A percentile compares a stretch with the other conserved stretches of the same genome.
These are phyloP conservation scores for Mycocentrospora acerina DNA, from an alignment of 2,329 filamentous ascomycete genomes.

Conservation along the genomic window DNA sequence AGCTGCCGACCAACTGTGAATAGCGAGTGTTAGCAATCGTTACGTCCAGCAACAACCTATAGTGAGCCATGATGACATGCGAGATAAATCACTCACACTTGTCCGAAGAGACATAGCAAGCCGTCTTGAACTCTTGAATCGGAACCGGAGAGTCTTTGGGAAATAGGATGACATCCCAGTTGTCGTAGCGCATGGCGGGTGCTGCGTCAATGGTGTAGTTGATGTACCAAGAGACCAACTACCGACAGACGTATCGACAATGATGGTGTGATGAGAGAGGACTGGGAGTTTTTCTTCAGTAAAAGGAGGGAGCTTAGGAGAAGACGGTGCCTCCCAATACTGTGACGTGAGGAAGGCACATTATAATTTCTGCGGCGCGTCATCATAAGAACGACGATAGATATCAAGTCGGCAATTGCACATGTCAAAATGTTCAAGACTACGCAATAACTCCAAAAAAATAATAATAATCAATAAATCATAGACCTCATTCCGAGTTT, in stretches of 20 bases:
- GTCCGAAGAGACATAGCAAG: slow-evolving; percentile 67
- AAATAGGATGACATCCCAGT: slow-evolving; percentile 86
- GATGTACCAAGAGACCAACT: slow-evolving; percentile 16
- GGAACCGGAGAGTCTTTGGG: slow-evolving; percentile 66
- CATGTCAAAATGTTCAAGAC: no score
- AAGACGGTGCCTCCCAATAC: not conserved
- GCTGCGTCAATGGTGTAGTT: slow-evolving; percentile 14
- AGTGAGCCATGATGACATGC: not conserved
- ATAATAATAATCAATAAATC: no score
- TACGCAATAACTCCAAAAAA: no score
- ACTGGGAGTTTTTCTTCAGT: slow-evolving; percentile 8
- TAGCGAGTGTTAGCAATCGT: no score
- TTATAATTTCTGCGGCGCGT: not conserved
- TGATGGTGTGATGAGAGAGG: slow-evolving; percentile 4
- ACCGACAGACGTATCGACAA: slow-evolving; percentile 11
- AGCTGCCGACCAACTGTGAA: slow-evolving; percentile 29
- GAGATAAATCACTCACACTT: slow-evolving; percentile 21
- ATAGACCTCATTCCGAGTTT: no score
- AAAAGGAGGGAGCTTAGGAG: not conserved
- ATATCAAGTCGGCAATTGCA: no score
- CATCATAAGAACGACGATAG: not conserved
- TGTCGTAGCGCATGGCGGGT: slow-evolving; percentile 73
- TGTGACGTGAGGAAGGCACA: slow-evolving; percentile 10
- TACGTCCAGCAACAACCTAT: slow-evolving; percentile 1
- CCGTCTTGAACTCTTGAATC: slow-evolving; percentile 78